These are phyloP conservation scores for Escovopsis sp. DNA, from an alignment of 2,329 filamentous ascomycete species.

Conservation along the genomic window DNA sequence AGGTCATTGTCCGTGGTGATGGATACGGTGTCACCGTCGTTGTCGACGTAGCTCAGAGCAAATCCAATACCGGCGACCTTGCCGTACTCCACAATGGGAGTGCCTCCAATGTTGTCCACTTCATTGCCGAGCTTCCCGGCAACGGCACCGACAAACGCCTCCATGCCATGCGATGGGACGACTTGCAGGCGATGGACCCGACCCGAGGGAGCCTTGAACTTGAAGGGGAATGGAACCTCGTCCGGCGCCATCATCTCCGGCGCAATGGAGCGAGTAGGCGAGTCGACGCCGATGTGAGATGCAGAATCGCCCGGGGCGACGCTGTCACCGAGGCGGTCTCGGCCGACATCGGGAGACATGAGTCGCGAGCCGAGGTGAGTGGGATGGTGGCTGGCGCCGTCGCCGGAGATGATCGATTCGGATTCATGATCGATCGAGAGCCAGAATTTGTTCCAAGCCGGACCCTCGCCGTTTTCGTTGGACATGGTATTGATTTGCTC, in stretches of 20 bases:
- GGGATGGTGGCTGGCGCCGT: conserved; percentile 58
- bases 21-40: conserved; percentile 91
- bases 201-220: conserved; percentile 94
- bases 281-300: conserved; percentile 75
- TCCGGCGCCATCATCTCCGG: conserved; percentile 44
- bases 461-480: conserved; percentile 76
- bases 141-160: conserved; percentile 62
- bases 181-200: conserved; percentile 89
- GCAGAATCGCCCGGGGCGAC: conserved; percentile 89
- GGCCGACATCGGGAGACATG: conserved; percentile 64
- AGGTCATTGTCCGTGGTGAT: conserved; percentile 94
- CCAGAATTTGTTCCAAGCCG: conserved; percentile 99
- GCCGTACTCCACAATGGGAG: conserved; percentile 64
- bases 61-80: conserved; percentile 66
- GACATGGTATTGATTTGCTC: conserved; percentile 97
- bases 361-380: conserved; percentile 53
- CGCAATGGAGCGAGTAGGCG: conserved; percentile 53
- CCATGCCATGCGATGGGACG: conserved; percentile 63
- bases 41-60: conserved; percentile 88
- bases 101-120: conserved; percentile 69
- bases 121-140: conserved; percentile 75
- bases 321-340: conserved; percentile 63
- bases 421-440: conserved; percentile 87
- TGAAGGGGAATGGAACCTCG: conserved; percentile 85
- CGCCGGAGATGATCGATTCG: conserved; percentile 90